These are phyloP conservation scores for Lentinula boryana DNA, from an alignment of 768 basidiomycete genomes.

Conservation along the genomic window DNA sequence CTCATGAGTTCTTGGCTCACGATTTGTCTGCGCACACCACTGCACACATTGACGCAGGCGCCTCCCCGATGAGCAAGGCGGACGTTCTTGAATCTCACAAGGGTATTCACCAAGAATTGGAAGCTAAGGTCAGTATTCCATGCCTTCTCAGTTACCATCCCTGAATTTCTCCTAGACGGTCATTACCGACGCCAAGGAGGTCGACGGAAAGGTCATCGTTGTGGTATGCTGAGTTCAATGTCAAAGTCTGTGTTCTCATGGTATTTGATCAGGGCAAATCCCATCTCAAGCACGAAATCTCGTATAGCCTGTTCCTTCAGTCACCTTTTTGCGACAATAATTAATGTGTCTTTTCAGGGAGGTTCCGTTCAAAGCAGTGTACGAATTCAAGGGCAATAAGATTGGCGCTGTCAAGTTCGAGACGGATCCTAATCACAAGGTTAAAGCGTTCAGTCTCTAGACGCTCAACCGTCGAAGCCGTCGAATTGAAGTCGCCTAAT, in stretches of 20 bases:
- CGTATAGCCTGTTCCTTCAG: not conserved
- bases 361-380: slow-evolving; percentile 1
- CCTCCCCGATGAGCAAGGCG: not conserved
- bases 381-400: not conserved
- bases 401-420: slow-evolving; percentile 1
- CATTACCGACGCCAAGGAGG: slow-evolving; percentile 4
- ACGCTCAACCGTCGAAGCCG: no score
- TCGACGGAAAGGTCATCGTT: not conserved
- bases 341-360: not conserved
- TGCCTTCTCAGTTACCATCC: not conserved
- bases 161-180: not conserved
- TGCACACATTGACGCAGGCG: not conserved
- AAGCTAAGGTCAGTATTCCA: not conserved
- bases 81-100: not conserved
- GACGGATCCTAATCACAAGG: not conserved
- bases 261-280: not conserved
- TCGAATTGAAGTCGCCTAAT: no score
- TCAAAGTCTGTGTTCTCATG: not conserved
- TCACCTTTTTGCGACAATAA: not conserved
- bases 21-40: not conserved
- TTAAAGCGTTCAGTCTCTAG: not conserved
- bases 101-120: not conserved
- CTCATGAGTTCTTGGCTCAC: not conserved
- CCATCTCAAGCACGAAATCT: not conserved
- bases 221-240: not conserved